Conservation (phyloP, 768 basidiomycete genomes). For the Psilocybe tampanensis region DNA sequence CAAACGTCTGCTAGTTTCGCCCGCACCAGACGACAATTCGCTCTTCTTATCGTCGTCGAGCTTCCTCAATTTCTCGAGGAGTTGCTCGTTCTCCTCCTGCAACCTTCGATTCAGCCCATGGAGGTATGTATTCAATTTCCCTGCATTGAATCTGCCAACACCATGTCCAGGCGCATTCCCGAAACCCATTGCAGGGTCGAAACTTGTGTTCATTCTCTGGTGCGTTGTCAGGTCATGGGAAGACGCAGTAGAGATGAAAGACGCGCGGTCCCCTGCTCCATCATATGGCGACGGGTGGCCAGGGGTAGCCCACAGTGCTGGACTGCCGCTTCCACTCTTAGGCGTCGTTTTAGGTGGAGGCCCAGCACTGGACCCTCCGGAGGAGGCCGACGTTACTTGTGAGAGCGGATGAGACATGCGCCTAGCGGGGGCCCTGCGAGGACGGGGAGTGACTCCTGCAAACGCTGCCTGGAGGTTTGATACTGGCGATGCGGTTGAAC, state of each 20-base stretch:
- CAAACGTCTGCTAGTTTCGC: slow-evolving; percentile 31
- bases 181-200: slow-evolving; percentile 81
- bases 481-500: slow-evolving; percentile 27
- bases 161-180: slow-evolving; percentile 64
- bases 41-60: slow-evolving; percentile 53
- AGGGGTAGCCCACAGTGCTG: slow-evolving; percentile 35
- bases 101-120: slow-evolving; percentile 82
- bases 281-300: slow-evolving; percentile 46
- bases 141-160: slow-evolving; percentile 80
- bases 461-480: slow-evolving; percentile 51
- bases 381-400: slow-evolving; percentile 41
- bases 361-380: slow-evolving; percentile 38
- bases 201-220: slow-evolving; percentile 82
- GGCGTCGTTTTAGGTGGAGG: slow-evolving; percentile 22
- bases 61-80: slow-evolving; percentile 55
- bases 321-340: slow-evolving; percentile 17
- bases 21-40: slow-evolving; percentile 21
- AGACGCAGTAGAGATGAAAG: slow-evolving; percentile 81
- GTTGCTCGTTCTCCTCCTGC: slow-evolving; percentile 81
- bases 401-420: slow-evolving; percentile 69
- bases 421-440: slow-evolving; percentile 41
- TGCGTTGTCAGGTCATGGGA: slow-evolving; percentile 88
- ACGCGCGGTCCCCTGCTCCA: slow-evolving; percentile 55
- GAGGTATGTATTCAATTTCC: slow-evolving; percentile 83
- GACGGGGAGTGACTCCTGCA: slow-evolving; percentile 65